phyloP scores from a whole-genome alignment of 139 green algal species.

The Chlorella sp. region DNA sequence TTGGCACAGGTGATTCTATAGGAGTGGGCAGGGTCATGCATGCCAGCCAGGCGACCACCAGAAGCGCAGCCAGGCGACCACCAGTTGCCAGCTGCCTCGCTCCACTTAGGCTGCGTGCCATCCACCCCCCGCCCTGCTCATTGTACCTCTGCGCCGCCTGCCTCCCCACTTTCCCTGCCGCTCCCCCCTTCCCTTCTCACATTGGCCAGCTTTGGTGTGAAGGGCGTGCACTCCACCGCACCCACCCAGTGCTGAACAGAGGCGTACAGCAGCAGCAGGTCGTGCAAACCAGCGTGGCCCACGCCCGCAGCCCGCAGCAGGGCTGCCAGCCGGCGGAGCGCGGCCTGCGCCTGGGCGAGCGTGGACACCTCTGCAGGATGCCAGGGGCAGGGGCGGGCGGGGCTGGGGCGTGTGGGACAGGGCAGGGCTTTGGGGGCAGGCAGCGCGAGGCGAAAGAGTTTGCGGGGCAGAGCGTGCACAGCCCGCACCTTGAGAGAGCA shows the following conservation, averaged over 20 bases:
- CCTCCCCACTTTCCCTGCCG: background rate
- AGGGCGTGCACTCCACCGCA: slow-evolving; percentile 8
- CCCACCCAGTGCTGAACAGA: slow-evolving; percentile 21
- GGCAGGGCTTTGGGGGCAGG: background rate
- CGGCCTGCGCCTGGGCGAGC: background rate
- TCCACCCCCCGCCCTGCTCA: too few relatives aligned
- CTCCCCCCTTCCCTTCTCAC: background rate
- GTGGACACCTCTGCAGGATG: background rate
- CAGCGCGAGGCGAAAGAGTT: background rate
- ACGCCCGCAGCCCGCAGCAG: slow-evolving; percentile 17
- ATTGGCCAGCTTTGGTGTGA: slow-evolving; percentile 17
- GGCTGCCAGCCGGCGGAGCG: background rate
- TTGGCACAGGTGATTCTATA: too few relatives aligned
- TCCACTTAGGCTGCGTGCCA: too few relatives aligned
- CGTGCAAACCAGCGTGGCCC: slow-evolving; percentile 32
- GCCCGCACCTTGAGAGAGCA: too few relatives aligned
- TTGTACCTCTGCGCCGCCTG: too few relatives aligned
- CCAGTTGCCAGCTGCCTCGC: too few relatives aligned
- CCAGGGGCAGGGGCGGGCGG: background rate
- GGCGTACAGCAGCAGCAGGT: slow-evolving; percentile 41
- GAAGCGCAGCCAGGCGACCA: background rate
- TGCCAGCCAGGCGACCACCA: background rate
- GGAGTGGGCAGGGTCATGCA: background rate
- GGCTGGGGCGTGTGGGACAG: background rate
- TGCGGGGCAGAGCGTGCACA: background rate